Conservation (phyloP, 495 filamentous ascomycete genomes). For the Parmelia sp. region DNA sequence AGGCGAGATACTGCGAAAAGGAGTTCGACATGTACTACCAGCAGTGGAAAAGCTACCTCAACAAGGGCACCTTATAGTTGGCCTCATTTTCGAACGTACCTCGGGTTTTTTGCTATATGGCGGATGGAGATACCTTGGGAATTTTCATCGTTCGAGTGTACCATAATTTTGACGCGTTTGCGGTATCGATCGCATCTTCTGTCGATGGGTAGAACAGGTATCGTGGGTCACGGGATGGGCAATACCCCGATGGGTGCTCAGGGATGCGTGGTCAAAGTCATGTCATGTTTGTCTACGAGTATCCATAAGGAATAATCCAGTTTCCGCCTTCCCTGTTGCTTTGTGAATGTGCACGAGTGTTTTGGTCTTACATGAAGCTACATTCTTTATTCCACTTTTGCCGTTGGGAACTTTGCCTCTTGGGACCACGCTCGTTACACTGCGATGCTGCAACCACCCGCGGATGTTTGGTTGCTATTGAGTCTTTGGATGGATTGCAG, state of each 20-base stretch:
- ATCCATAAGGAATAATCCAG: too few relatives aligned
- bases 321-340: too few relatives aligned
- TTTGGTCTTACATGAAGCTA: too few relatives aligned
- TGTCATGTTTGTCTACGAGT: background rate
- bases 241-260: background rate
- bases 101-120: background rate
- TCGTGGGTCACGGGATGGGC: background rate
- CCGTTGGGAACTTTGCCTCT: too few relatives aligned
- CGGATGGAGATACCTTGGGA: background rate
- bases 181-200: background rate
- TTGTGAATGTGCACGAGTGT: too few relatives aligned
- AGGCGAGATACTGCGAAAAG: constrained; percentile 57
- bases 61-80: constrained; percentile 15
- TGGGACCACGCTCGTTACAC: too few relatives aligned
- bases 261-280: background rate
- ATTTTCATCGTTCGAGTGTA: background rate
- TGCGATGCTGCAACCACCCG: too few relatives aligned
- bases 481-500: too few relatives aligned
- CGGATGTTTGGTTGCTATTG: too few relatives aligned
- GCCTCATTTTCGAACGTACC: background rate
- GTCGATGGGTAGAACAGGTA: background rate
- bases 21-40: constrained; percentile 56
- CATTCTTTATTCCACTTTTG: too few relatives aligned
- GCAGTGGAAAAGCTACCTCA: constrained; percentile 33
- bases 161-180: background rate